These are phyloP conservation scores for Saraca asoca DNA, from an alignment of 331 rosid genomes.

Conservation along the genomic window DNA sequence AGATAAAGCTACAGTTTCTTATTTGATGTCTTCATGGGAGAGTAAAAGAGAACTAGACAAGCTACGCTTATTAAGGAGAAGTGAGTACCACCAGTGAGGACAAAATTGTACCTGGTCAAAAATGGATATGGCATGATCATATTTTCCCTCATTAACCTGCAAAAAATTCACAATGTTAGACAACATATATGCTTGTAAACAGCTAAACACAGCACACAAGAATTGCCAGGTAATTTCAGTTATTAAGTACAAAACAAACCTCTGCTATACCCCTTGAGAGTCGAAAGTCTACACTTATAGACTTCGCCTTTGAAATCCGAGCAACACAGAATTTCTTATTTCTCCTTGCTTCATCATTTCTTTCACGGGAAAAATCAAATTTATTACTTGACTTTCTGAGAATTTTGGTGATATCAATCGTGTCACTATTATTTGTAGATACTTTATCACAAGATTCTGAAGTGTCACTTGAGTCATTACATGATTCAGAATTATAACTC, in stretches of 20 bases:
- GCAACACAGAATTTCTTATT: constrained; percentile 71
- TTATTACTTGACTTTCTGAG: constrained; percentile 50
- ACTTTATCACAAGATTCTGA: constrained; percentile 60
- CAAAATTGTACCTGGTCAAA: constrained; percentile 73
- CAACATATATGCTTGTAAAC: constrained; percentile 13
- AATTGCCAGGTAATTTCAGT: background rate
- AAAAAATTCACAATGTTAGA: constrained; percentile 32
- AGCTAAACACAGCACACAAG: constrained; percentile 28
- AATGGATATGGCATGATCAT: constrained; percentile 78
- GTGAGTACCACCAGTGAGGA: constrained; percentile 28
- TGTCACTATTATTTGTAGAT: constrained; percentile 48
- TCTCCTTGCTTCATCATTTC: constrained; percentile 61
- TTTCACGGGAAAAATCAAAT: constrained; percentile 37
- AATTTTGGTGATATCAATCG: constrained; percentile 54
- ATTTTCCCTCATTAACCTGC: constrained; percentile 94
- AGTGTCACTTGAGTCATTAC: constrained; percentile 60
- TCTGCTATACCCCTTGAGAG: constrained; percentile 95
- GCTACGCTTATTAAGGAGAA: background rate
- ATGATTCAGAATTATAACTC: constrained; percentile 62
- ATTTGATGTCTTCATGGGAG: background rate
- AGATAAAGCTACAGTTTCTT: constrained; percentile 30
- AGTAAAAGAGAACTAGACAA: constrained; percentile 13
- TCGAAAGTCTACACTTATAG: constrained; percentile 88
- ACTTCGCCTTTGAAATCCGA: constrained; percentile 79
- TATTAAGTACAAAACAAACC: constrained; percentile 51